phyloP scores from a whole-genome alignment of 1,284 basidiomycete genomes.

The Fomitiporia mediterranea region DNA sequence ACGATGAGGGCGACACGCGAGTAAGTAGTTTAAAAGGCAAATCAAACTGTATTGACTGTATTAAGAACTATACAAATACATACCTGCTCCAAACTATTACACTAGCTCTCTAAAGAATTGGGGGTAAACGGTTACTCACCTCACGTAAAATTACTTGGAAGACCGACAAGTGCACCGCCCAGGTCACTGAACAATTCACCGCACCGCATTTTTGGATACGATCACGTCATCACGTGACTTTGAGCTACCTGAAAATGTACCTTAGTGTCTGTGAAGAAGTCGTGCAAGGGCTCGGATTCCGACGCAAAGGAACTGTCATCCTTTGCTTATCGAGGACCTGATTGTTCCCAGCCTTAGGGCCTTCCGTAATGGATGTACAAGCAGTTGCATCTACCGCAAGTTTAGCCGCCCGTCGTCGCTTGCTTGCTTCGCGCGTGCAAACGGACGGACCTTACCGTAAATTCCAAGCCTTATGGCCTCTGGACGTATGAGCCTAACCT shows the following conservation, averaged over 20 bases:
- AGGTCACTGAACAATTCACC: too few species aligned
- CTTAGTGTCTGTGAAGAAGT: too few species aligned
- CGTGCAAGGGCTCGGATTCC: too few species aligned
- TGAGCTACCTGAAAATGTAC: too few species aligned
- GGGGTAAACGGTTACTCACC: not conserved
- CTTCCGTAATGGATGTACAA: too few species aligned
- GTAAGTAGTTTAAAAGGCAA: conserved; percentile 1
- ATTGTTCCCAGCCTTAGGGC: not conserved
- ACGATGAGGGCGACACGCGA: not conserved
- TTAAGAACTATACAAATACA: conserved; percentile 5
- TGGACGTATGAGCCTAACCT: conserved; percentile 10
- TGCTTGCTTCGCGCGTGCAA: not conserved
- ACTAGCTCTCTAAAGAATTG: not conserved
- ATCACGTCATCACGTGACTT: too few species aligned
- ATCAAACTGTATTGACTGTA: conserved; percentile 12
- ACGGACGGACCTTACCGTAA: not conserved
- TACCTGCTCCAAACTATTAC: not conserved
- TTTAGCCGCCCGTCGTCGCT: not conserved
- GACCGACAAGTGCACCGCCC: not conserved
- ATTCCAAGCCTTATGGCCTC: not conserved
- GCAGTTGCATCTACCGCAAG: not conserved
- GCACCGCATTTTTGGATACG: too few species aligned
- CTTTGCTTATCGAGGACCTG: not conserved
- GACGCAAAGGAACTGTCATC: too few species aligned
- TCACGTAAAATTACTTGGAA: not conserved